phyloP scores from a whole-genome alignment of 805 yeast species.

The Kazachstania africana region DNA sequence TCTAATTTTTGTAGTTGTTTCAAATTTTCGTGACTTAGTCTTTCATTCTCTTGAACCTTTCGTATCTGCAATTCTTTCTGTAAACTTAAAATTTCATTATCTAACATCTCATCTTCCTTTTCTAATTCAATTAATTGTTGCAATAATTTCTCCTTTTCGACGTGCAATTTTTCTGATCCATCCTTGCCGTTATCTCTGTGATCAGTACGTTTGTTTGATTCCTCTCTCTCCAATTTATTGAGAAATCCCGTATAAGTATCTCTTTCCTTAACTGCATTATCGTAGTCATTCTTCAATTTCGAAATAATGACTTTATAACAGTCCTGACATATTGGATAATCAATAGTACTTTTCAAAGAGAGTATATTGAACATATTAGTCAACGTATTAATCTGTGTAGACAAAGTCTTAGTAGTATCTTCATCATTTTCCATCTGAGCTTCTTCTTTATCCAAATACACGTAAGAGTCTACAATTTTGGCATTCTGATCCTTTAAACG shows the following conservation, averaged over 20 bases:
- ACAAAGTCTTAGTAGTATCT: constrained; percentile 25
- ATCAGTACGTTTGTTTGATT: background rate
- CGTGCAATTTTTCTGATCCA: constrained; percentile 5
- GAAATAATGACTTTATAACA: constrained; percentile 61
- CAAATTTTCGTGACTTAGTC: constrained; percentile 36
- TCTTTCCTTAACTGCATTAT: constrained; percentile 62
- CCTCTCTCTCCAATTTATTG: constrained; percentile 43
- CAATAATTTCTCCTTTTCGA: constrained; percentile 12
- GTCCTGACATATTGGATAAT: constrained; percentile 79
- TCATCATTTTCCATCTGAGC: constrained; percentile 11
- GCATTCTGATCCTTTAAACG: background rate
- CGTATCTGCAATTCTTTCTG: constrained; percentile 38
- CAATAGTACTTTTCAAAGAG: constrained; percentile 62
- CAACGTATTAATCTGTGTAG: constrained; percentile 40
- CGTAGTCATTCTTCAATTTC: constrained; percentile 57
- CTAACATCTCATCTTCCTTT: constrained; percentile 31
- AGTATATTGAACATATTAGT: constrained; percentile 60
- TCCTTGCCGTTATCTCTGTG: background rate
- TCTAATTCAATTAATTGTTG: constrained; percentile 3
- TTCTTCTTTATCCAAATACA: constrained; percentile 16
- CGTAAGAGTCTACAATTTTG: constrained; percentile 18
- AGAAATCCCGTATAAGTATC: constrained; percentile 67
- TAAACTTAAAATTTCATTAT: constrained; percentile 32
- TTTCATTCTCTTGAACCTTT: constrained; percentile 36
- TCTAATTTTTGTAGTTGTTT: constrained; percentile 41